These are phyloP conservation scores for Potentilla sterilis DNA, from an alignment of 306 rosid genomes.

Conservation along the genomic window DNA sequence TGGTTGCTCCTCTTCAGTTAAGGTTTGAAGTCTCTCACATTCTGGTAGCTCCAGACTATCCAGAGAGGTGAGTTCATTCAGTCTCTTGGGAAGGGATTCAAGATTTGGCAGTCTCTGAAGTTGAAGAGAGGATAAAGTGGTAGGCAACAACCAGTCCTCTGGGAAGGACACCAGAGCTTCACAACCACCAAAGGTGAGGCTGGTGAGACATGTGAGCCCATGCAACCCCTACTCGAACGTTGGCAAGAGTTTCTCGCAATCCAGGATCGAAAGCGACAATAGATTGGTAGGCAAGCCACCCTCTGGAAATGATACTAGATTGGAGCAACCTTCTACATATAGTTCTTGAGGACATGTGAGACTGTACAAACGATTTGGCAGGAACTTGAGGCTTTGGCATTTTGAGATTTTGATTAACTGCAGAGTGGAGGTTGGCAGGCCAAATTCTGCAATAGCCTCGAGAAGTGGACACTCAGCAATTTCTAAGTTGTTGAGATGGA, in stretches of 20 bases:
- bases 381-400: slow-evolving; percentile 23
- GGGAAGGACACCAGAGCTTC: slow-evolving; percentile 28
- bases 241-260: slow-evolving; percentile 30
- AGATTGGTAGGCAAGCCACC: slow-evolving; percentile 36
- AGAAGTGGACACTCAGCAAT: slow-evolving; percentile 32
- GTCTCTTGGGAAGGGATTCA: slow-evolving; percentile 27
- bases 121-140: slow-evolving; percentile 28
- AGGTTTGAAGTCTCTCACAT: slow-evolving; percentile 23
- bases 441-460: slow-evolving; percentile 21
- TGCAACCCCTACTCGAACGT: slow-evolving; percentile 37
- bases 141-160: slow-evolving; percentile 33
- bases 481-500: slow-evolving; percentile 25
- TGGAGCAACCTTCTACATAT: slow-evolving; percentile 24
- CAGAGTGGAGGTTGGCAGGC: slow-evolving; percentile 22
- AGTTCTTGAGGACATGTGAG: slow-evolving; percentile 35
- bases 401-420: slow-evolving; percentile 18
- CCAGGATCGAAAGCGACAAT: slow-evolving; percentile 19
- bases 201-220: slow-evolving; percentile 26
- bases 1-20: slow-evolving; percentile 18
- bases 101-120: slow-evolving; percentile 33
- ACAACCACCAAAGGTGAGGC: slow-evolving; percentile 32
- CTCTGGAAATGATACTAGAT: slow-evolving; percentile 19
- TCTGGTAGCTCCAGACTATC: slow-evolving; percentile 31
- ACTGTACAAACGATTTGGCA: slow-evolving; percentile 22
- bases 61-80: slow-evolving; percentile 21